Conservation (phyloP, 495 filamentous ascomycete genomes). For the Hypoxylon rickii region DNA sequence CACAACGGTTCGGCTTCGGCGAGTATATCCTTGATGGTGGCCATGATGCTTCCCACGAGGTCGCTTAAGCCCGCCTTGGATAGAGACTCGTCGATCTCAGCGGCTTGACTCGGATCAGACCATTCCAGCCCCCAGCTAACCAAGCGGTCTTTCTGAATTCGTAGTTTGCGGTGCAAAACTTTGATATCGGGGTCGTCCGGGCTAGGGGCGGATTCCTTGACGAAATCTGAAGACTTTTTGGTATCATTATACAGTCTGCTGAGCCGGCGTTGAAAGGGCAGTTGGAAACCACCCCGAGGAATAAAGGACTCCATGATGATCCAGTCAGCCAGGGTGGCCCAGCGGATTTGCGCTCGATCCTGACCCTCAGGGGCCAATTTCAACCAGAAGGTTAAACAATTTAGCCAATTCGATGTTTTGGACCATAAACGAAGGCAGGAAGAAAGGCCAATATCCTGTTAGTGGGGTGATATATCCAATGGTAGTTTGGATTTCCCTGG, state of each 20-base stretch:
- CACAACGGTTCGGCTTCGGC: constrained; percentile 84
- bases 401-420: too few species aligned
- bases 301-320: constrained; percentile 53
- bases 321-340: not conserved
- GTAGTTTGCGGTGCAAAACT: constrained; percentile 59
- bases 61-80: constrained; percentile 84
- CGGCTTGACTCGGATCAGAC: constrained; percentile 69
- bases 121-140: constrained; percentile 90
- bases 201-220: constrained; percentile 69
- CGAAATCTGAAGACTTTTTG: constrained; percentile 83
- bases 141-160: constrained; percentile 74
- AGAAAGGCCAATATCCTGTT: too few species aligned
- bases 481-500: too few species aligned
- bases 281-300: constrained; percentile 49
- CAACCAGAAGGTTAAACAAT: not conserved
- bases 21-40: constrained; percentile 83
- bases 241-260: constrained; percentile 92
- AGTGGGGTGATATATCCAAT: too few species aligned
- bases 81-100: constrained; percentile 85
- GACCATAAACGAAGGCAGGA: too few species aligned
- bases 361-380: not conserved
- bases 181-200: constrained; percentile 60
- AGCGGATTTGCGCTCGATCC: not conserved
- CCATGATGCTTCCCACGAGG: constrained; percentile 86
- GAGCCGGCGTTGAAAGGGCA: constrained; percentile 69